Evolutionary conservation across 2,329 filamentous ascomycete genomes (phyloP).

Genomic region (Tympanopsis confertula): DNA sequence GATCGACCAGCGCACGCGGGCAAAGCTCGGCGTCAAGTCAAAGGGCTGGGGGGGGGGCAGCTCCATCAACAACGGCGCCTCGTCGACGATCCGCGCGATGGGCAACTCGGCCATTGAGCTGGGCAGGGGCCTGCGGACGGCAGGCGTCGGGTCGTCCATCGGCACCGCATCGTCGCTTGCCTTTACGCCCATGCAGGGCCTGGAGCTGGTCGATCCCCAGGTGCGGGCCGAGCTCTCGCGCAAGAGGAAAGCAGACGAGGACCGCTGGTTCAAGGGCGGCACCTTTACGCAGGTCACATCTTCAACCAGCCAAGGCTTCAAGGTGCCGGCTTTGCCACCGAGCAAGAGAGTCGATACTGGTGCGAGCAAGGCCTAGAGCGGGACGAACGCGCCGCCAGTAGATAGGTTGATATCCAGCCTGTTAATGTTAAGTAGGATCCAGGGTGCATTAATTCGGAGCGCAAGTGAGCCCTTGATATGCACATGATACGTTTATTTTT

Average conservation of each 20-base stretch:
- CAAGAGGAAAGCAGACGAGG: constrained; percentile 88
- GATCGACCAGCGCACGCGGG: constrained; percentile 84
- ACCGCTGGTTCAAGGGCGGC: constrained; percentile 94
- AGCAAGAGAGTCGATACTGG: constrained; percentile 64
- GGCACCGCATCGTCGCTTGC: constrained; percentile 80
- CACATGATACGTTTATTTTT: no score
- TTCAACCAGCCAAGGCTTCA: constrained; percentile 54
- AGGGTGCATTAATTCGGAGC: no score
- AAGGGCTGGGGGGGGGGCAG: constrained; percentile 76
- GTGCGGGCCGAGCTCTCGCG: constrained; percentile 74
- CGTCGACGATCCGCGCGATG: constrained; percentile 74
- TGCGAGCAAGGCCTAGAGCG: constrained; percentile 32
- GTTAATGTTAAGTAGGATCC: no score
- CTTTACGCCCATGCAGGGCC: constrained; percentile 86
- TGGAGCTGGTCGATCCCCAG: constrained; percentile 92
- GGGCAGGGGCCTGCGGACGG: constrained; percentile 67
- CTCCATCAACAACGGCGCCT: constrained; percentile 51
- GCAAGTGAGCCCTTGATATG: no score
- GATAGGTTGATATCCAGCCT: no score
- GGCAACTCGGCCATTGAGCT: constrained; percentile 60
- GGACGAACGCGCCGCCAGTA: no score
- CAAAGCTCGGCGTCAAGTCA: constrained; percentile 88
- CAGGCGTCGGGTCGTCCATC: constrained; percentile 66
- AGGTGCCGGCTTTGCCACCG: constrained; percentile 64
- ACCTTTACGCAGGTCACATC: constrained; percentile 79